Conservation (phyloP, 495 filamentous ascomycete species). For the Lophiotrema nucula region DNA sequence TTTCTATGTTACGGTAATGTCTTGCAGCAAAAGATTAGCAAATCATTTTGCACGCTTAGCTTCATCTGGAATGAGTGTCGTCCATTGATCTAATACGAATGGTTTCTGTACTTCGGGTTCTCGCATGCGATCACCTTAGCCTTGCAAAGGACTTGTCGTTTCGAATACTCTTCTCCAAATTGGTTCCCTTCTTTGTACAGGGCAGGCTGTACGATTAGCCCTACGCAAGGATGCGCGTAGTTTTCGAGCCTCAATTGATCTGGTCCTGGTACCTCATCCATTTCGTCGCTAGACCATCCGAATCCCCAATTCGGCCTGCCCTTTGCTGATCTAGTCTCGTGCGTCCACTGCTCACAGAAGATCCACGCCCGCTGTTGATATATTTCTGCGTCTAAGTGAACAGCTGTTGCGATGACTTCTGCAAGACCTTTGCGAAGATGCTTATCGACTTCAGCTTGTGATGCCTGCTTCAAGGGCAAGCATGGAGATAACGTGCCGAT, state of each 20-base stretch:
- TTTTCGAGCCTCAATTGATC: not conserved
- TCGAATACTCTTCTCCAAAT: not conserved
- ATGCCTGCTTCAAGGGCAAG: not conserved
- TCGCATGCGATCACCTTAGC: not conserved
- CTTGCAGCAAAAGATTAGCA: too few relatives aligned
- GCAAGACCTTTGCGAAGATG: not conserved
- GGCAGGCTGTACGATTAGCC: not conserved
- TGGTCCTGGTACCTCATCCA: not conserved
- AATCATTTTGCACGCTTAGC: too few relatives aligned
- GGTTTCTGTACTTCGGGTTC: too few relatives aligned
- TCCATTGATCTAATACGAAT: too few relatives aligned
- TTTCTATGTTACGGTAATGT: too few relatives aligned
- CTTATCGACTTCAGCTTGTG: not conserved
- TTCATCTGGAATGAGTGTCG: too few relatives aligned
- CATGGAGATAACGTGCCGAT: not conserved
- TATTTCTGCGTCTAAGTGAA: conserved; percentile 2
- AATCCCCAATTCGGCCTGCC: not conserved
- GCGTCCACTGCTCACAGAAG: not conserved
- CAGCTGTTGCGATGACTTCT: not conserved
- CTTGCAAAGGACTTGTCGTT: not conserved
- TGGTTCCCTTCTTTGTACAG: not conserved
- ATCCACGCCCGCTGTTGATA: conserved; percentile 1
- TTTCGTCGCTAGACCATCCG: not conserved
- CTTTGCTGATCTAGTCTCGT: not conserved
- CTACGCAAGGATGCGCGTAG: not conserved